Conservation (phyloP, 176 grass and related monocot species). For the Carex cristatella region DNA sequence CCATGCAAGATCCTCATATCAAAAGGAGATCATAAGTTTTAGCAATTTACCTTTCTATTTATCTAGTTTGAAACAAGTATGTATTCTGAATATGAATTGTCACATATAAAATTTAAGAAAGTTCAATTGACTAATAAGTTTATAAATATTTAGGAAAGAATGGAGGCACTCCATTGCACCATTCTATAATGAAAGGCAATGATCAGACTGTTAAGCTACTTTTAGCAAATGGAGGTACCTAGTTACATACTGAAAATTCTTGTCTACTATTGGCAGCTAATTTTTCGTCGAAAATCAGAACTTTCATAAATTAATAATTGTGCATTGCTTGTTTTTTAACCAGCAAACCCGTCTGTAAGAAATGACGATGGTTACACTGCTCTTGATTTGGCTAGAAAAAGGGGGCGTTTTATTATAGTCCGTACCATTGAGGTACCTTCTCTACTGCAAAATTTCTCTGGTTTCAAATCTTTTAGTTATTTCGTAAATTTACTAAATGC, state of each 20-base stretch:
- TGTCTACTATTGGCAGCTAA: background rate
- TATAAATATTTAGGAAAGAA: constrained; percentile 43
- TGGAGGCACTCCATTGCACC: constrained; percentile 86
- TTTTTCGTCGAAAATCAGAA: background rate
- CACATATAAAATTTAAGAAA: background rate
- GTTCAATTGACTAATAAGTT: background rate
- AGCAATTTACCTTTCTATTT: background rate
- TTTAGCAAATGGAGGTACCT: constrained; percentile 73
- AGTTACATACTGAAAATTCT: constrained; percentile 32
- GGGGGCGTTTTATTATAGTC: constrained; percentile 70
- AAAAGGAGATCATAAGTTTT: background rate
- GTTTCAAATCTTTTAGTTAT: background rate
- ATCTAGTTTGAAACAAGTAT: background rate
- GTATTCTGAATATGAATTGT: background rate
- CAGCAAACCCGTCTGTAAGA: constrained; percentile 72
- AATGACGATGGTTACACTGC: constrained; percentile 84
- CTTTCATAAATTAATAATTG: background rate
- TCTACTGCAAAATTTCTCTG: background rate
- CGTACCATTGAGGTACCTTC: constrained; percentile 75
- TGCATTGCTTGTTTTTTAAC: background rate
- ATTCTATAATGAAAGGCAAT: constrained; percentile 84
- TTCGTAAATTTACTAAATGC: background rate
- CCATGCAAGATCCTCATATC: background rate
- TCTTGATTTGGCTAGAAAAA: constrained; percentile 91
- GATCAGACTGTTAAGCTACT: constrained; percentile 65